These are phyloP conservation scores for Colletotrichum tabaci DNA, from an alignment of 2,329 filamentous ascomycete species.

Conservation along the genomic window DNA sequence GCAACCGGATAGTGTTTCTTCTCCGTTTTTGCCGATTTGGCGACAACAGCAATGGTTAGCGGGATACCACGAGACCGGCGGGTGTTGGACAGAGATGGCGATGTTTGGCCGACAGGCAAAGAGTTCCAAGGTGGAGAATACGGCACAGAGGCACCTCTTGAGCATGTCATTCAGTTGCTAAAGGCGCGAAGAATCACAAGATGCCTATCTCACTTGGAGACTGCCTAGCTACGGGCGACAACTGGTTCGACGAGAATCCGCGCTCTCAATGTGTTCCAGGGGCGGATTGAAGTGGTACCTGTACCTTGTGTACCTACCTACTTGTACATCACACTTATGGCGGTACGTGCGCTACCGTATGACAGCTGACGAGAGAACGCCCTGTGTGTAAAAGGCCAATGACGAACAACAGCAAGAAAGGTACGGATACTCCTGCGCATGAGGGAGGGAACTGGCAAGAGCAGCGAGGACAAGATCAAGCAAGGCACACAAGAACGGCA, in stretches of 20 bases:
- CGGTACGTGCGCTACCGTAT: not conserved
- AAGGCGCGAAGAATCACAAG: not conserved
- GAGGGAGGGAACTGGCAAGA: not conserved
- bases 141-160: not conserved
- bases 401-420: slow-evolving; percentile 5
- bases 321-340: slow-evolving; percentile 7
- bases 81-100: not conserved
- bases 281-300: not conserved
- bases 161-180: slow-evolving; percentile 1
- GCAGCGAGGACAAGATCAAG: slow-evolving; percentile 4
- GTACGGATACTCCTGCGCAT: not conserved
- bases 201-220: slow-evolving; percentile 11
- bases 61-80: slow-evolving; percentile 1
- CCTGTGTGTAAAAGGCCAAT: not conserved
- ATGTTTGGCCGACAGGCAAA: not conserved
- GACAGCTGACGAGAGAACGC: slow-evolving; percentile 10
- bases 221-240: slow-evolving; percentile 10
- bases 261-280: slow-evolving; percentile 11
- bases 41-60: not conserved
- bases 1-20: slow-evolving; percentile 3
- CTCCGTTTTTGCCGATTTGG: not conserved
- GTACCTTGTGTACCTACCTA: not conserved
- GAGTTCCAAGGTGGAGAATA: not conserved
- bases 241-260: not conserved
- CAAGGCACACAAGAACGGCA: no score